These are phyloP conservation scores for Candida sanyiensis DNA, from an alignment of 805 yeast genomes.

Conservation along the genomic window DNA sequence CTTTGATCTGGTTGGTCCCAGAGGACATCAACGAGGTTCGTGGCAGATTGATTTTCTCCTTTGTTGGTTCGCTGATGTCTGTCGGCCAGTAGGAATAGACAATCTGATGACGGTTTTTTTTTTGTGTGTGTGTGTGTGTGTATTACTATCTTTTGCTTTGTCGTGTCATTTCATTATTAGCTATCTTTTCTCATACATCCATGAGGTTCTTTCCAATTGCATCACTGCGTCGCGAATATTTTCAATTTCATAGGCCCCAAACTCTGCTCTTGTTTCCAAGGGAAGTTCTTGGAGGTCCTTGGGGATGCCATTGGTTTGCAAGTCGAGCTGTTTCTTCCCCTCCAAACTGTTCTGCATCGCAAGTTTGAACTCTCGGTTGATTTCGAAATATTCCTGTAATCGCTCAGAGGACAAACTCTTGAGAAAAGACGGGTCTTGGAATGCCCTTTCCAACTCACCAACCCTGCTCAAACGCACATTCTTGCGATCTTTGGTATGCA, in stretches of 20 bases:
- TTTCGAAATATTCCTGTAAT: conserved; percentile 17
- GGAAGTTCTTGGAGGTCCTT: neutral
- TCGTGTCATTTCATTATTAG: too few species aligned
- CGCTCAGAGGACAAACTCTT: conserved; percentile 10
- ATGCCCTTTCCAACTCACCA: conserved; percentile 21
- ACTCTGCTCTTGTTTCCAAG: neutral
- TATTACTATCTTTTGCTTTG: too few species aligned
- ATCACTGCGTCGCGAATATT: conserved; percentile 8
- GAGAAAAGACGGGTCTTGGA: conserved; percentile 15
- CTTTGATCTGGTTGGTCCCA: conserved; percentile 98
- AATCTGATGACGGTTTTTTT: neutral
- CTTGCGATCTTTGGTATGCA: conserved; percentile 21
- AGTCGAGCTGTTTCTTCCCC: conserved; percentile 1
- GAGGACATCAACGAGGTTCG: conserved; percentile 97
- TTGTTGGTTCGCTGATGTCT: conserved; percentile 93
- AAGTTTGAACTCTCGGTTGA: conserved; percentile 15
- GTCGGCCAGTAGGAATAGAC: conserved; percentile 28
- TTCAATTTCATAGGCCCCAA: conserved; percentile 1
- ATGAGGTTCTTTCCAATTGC: conserved; percentile 2
- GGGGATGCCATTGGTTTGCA: neutral
- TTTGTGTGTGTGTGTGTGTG: neutral
- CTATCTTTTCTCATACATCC: too few species aligned
- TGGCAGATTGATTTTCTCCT: conserved; percentile 86
- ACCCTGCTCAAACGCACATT: conserved; percentile 22
- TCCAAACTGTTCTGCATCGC: conserved; percentile 1